phyloP scores from a whole-genome alignment of 2,329 filamentous ascomycete genomes.

The Fusarium nematophilum region DNA sequence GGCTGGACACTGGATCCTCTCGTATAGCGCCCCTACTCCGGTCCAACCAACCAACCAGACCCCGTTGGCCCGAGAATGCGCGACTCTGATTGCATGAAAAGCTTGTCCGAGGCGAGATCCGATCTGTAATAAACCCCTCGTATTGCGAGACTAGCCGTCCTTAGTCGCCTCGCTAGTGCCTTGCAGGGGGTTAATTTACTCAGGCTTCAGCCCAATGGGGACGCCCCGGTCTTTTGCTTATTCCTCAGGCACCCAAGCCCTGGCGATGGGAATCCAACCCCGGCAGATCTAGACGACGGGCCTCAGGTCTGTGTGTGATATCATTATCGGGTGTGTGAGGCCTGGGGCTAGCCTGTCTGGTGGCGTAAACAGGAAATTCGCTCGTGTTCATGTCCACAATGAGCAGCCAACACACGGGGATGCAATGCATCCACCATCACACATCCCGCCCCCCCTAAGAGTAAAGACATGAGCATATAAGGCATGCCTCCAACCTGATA shows the following conservation, averaged over 20 bases:
- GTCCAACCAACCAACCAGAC: too few relatives aligned
- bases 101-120: too few relatives aligned
- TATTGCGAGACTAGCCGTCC: not conserved
- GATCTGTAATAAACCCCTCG: not conserved
- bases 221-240: not conserved
- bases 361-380: constrained; percentile 23
- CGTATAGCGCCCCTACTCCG: too few relatives aligned
- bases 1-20: too few relatives aligned
- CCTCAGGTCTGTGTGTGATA: constrained; percentile 28
- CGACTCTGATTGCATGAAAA: too few relatives aligned
- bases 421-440: too few relatives aligned
- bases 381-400: constrained; percentile 21
- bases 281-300: constrained; percentile 5
- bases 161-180: not conserved
- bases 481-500: too few relatives aligned
- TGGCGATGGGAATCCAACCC: too few relatives aligned
- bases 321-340: too few relatives aligned
- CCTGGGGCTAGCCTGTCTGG: too few relatives aligned
- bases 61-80: too few relatives aligned
- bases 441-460: constrained; percentile 6
- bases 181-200: not conserved
- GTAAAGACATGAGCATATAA: constrained; percentile 34
- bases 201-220: not conserved
- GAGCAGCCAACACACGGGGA: too few relatives aligned
- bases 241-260: not conserved